Percentiles rank a stretch among this genome's conserved stretches.
Evolutionary conservation across 169 alveolate species (phyloP).

Genomic region (Babesia bigemina): DNA sequence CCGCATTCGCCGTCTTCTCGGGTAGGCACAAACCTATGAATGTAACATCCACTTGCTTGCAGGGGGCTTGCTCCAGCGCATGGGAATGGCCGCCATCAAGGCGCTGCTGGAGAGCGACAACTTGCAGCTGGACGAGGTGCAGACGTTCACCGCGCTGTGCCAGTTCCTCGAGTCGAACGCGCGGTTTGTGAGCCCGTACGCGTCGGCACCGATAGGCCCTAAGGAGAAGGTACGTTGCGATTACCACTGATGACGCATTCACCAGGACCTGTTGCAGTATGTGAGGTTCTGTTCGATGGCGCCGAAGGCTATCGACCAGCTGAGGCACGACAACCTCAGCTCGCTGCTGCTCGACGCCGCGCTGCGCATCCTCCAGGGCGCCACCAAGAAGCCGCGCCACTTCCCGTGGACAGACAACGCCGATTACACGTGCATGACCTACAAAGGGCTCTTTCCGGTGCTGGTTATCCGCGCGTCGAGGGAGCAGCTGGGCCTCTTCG

Average conservation of each 20-base stretch:
- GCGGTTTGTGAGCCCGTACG: slow-evolving; percentile 44
- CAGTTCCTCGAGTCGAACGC: slow-evolving; percentile 36
- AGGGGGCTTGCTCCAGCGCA: slow-evolving; percentile 33
- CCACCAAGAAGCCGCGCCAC: slow-evolving; percentile 34
- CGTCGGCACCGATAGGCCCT: slow-evolving; percentile 27
- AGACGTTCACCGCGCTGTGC: slow-evolving; percentile 58
- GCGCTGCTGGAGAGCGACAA: slow-evolving; percentile 51
- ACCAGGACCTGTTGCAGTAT: slow-evolving; percentile 45
- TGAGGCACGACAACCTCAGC: slow-evolving; percentile 50
- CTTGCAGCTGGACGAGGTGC: slow-evolving; percentile 66
- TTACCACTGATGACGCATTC: too few species aligned
- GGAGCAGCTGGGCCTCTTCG: slow-evolving; percentile 28
- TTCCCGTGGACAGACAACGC: slow-evolving; percentile 63
- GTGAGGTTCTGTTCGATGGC: slow-evolving; percentile 66
- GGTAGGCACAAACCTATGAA: background rate
- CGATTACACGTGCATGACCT: slow-evolving; percentile 45
- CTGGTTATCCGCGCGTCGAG: slow-evolving; percentile 51
- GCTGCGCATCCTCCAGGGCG: slow-evolving; percentile 43
- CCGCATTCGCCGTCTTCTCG: slow-evolving; percentile 60
- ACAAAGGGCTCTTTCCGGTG: slow-evolving; percentile 60
- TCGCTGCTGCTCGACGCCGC: slow-evolving; percentile 56
- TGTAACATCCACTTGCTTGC: background rate
- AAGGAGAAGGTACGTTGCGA: slow-evolving; percentile 44
- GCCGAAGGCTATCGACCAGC: slow-evolving; percentile 54
- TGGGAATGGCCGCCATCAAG: slow-evolving; percentile 54